Percentiles rank a stretch among this genome's conserved stretches.
Conservation (phyloP, 1,284 basidiomycete genomes). For the Rhizoctonia solani region DNA sequence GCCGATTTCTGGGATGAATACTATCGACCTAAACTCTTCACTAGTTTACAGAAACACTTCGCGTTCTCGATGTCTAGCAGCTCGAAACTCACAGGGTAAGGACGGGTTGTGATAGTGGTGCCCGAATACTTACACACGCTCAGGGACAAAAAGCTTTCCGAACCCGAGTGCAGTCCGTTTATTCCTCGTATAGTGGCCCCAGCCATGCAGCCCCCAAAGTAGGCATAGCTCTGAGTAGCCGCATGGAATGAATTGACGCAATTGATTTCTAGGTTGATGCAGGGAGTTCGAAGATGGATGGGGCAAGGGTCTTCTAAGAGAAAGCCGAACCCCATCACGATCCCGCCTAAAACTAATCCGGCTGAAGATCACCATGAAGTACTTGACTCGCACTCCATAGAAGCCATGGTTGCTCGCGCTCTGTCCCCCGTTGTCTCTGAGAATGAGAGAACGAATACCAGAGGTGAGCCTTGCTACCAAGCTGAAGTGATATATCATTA, state of each 20-base stretch:
- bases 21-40: conserved; percentile 84
- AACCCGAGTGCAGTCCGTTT: conserved; percentile 74
- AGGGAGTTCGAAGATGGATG: conserved; percentile 74
- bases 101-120: conserved; percentile 7
- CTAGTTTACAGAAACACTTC: conserved; percentile 80
- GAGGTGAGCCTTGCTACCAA: conserved; percentile 51
- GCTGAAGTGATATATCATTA: conserved; percentile 41
- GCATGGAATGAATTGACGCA: not conserved
- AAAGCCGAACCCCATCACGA: conserved; percentile 43
- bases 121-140: conserved; percentile 1
- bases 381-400: conserved; percentile 62
- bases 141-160: conserved; percentile 64
- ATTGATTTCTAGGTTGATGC: conserved; percentile 59
- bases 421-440: conserved; percentile 68
- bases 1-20: conserved; percentile 87
- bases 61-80: conserved; percentile 87
- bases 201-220: conserved; percentile 27
- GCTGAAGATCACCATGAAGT: conserved; percentile 43
- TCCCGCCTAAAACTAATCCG: not conserved
- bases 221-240: not conserved
- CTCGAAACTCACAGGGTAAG: conserved; percentile 76
- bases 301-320: conserved; percentile 46
- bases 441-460: conserved; percentile 78
- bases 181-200: conserved; percentile 49
- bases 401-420: conserved; percentile 62